These are phyloP conservation scores for Lactarius vividus DNA, from an alignment of 768 basidiomycete species.

Conservation along the genomic window DNA sequence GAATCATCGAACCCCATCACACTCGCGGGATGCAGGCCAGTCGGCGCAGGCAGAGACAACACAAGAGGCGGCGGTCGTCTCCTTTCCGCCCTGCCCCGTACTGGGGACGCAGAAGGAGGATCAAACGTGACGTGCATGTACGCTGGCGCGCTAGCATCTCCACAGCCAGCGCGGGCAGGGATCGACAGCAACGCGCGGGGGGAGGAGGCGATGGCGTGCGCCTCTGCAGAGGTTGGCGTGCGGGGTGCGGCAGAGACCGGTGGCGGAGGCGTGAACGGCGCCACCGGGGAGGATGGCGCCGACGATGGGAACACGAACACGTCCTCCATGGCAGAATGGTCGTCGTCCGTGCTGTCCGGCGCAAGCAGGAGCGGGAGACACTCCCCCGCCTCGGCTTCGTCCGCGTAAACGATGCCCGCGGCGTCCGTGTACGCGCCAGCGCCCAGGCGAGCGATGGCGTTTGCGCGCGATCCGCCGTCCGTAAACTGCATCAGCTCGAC, in stretches of 20 bases:
- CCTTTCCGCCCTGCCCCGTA: not conserved
- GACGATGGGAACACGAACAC: not conserved
- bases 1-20: conserved; percentile 19
- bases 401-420: conserved; percentile 65
- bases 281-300: not conserved
- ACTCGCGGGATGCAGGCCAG: not conserved
- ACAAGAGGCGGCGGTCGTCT: conserved; percentile 6
- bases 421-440: conserved; percentile 47
- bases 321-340: not conserved
- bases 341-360: conserved; percentile 19
- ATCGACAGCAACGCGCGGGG: conserved; percentile 14
- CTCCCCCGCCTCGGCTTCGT: conserved; percentile 70
- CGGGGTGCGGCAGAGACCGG: not conserved
- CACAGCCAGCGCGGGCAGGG: conserved; percentile 19
- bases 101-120: not conserved
- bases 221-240: not conserved
- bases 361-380: conserved; percentile 55
- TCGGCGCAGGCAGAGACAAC: not conserved
- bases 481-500: conserved; percentile 67
- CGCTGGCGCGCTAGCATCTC: not conserved
- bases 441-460: conserved; percentile 46
- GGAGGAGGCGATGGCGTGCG: not conserved
- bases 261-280: not conserved
- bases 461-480: conserved; percentile 60
- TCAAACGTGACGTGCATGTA: conserved; percentile 9